Percentiles rank a stretch among this genome's conserved stretches.
Evolutionary conservation across 352 stramenopile species (phyloP).

Genomic region (Achlya hypogyna): DNA sequence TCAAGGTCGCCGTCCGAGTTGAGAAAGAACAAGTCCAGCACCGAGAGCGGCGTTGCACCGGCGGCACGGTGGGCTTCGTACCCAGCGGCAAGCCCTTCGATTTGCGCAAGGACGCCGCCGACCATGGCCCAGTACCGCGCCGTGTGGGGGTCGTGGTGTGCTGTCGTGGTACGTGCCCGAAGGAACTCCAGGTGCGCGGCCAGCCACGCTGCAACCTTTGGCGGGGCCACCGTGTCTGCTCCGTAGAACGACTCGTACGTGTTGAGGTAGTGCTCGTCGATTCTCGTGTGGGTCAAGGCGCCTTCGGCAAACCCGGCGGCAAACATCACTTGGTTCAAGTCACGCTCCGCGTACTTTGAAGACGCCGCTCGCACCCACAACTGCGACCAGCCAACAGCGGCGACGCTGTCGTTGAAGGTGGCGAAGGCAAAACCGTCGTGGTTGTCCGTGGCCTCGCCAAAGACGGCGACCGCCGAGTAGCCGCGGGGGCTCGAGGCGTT

Average conservation of each 20-base stretch:
- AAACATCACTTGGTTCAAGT: constrained; percentile 32
- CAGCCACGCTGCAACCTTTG: constrained; percentile 31
- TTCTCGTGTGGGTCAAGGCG: constrained; percentile 47
- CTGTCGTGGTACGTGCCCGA: constrained; percentile 26
- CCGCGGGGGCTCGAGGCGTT: not conserved
- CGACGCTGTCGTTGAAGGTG: constrained; percentile 45
- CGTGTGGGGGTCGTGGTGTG: not conserved
- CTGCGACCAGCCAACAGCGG: constrained; percentile 40
- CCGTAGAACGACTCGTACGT: constrained; percentile 42
- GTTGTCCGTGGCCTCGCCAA: not conserved
- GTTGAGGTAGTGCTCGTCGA: constrained; percentile 54
- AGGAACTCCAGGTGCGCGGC: constrained; percentile 39
- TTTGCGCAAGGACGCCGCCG: constrained; percentile 33
- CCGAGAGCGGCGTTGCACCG: constrained; percentile 22
- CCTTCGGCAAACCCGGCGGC: constrained; percentile 52
- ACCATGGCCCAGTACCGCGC: constrained; percentile 32
- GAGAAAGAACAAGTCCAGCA: constrained; percentile 41
- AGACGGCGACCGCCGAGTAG: not conserved
- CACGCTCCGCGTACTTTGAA: constrained; percentile 22
- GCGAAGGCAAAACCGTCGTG: constrained; percentile 20
- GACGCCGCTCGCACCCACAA: constrained; percentile 37
- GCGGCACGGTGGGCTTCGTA: constrained; percentile 27
- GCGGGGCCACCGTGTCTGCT: constrained; percentile 28
- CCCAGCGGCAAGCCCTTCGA: constrained; percentile 40
- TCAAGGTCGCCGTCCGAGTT: constrained; percentile 47